Evolutionary conservation across 129 eudicot species (phyloP), one percentile per base, ranked within the genome.

Genomic region (Ambrosia trifida): DNA sequence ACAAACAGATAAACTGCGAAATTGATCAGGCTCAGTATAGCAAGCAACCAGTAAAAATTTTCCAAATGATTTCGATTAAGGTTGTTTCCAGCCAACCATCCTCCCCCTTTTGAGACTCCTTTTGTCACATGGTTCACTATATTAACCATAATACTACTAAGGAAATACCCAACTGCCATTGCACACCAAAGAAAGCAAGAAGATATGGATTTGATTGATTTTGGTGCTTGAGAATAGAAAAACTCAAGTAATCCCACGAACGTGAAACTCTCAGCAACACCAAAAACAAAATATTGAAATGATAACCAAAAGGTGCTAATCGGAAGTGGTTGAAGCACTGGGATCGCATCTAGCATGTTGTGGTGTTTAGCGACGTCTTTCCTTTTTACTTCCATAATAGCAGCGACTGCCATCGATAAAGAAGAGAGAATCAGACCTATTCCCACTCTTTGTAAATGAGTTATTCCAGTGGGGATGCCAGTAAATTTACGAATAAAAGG

Each of bases 21-120:
- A 69, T 89, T 87, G 28, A 89, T 33, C 73, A 86, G 20, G 64
- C 93, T 80, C 83, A 89, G 9, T n/a, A 60, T 30, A 12, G 90
- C 72, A 66, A 89, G 96, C 64, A 86, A 49, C 90, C 90, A 86
- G 52, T 80, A 89, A 68, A 89, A 89, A 3, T 80, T 62, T 20
- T 89, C 85, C 70, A 89, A 49, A 73, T 86, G 90, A 73, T 83
- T 81, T 80, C 83, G 72, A 51, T 89, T 89, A 6, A 89, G 72
- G 62, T 89, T 86, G 38, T 89, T 89, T 53, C 90, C 93, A 47
- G 78, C 88, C 74, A 89, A 74, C 96, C 96, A 89, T 2, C 96
- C 96, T 33, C 82, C 82, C 10, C 82, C 80, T 36, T 54, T 71
- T 5, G 89, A 76, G 11, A 52, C 60, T 18, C 74, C 82, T 83